Evolutionary conservation across 1,139 yeast genomes (phyloP), one percentile per base, ranked within the genome.

Genomic region (Suhomyces bribrorum): DNA sequence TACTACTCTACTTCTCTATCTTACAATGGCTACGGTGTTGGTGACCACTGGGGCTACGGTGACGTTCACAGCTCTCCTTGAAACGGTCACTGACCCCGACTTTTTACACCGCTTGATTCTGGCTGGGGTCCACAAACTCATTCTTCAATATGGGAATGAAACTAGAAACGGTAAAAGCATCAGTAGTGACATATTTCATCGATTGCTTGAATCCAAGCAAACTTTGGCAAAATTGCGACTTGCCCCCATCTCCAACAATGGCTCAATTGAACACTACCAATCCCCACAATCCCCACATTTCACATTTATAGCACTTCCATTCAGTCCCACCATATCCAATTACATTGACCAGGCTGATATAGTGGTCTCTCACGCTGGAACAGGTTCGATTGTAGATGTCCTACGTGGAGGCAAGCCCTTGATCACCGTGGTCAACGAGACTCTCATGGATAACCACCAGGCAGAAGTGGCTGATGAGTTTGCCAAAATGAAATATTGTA

Each of bases 281-380:
- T n/a, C 32, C 26, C 14, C 17, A 17, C 36, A 13, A 2, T 43
- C 46, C 1, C 5, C 32, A 6, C 36, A 38, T 12, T 31, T 46
- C 17, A 34, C 31, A 2, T 29, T 52, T 7, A 32, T 28, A 20
- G 80, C 79, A 3, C 64, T 82, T 23, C 72, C 78, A 1, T 81
- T 79, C 54, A 66, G 77, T 5, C 47, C 60, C 2, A 66, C 48
- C 56, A 83, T 52, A 53, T 59, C 32, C 34, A 48, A 7, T 43
- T 76, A 45, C 56, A 73, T 83, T 1, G 26, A 49, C 0, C 31
- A 54, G 3, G 64, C 76, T 1, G 80, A 80, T 38, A 52, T 86
- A 31, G 85, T 90, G 6, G 73, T 92, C 9, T 82, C 96, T 1
- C 97, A 92, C 58, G 97, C 96, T 0, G 97, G 94, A 2, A 87